A percentile compares a stretch with the other conserved stretches of the same genome.
Evolutionary conservation across 1,139 yeast genomes (phyloP).

Genomic region (Lipomyces yarrowii): DNA sequence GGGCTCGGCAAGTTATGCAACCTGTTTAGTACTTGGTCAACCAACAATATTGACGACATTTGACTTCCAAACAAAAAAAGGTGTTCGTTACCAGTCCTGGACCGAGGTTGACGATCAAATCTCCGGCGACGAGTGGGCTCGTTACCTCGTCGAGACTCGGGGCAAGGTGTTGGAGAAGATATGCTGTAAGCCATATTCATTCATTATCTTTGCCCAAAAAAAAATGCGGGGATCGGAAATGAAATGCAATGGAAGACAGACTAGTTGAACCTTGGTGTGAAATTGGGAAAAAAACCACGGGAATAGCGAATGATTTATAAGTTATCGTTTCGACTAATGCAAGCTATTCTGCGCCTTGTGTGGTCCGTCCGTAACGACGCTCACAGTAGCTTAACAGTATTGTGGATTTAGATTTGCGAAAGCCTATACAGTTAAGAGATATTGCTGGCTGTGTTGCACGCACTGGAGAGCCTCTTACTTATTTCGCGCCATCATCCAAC

Average conservation of each 20-base stretch:
- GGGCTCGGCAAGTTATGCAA: constrained; percentile 11
- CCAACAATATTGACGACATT: background rate
- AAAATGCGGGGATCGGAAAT: background rate
- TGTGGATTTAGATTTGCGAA: background rate
- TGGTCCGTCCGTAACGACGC: background rate
- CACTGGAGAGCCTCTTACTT: background rate
- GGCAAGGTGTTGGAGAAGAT: background rate
- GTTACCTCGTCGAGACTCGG: background rate
- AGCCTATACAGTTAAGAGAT: background rate
- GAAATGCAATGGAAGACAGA: background rate
- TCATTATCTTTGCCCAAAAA: background rate
- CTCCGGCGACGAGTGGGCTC: constrained; percentile 5
- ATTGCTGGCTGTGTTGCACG: background rate
- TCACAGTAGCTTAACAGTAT: background rate
- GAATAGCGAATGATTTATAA: background rate
- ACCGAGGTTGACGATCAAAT: constrained; percentile 12
- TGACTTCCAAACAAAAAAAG: background rate
- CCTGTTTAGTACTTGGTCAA: background rate
- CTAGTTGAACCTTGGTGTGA: background rate
- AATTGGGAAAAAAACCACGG: background rate
- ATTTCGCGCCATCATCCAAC: background rate
- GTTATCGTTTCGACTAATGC: background rate
- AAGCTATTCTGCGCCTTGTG: background rate
- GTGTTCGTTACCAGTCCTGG: background rate
- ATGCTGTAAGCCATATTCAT: background rate